A percentile compares a stretch with the other conserved stretches of the same genome.
phyloP scores from a whole-genome alignment of 306 rosid genomes.

The Herpetospermum pedunculosum region DNA sequence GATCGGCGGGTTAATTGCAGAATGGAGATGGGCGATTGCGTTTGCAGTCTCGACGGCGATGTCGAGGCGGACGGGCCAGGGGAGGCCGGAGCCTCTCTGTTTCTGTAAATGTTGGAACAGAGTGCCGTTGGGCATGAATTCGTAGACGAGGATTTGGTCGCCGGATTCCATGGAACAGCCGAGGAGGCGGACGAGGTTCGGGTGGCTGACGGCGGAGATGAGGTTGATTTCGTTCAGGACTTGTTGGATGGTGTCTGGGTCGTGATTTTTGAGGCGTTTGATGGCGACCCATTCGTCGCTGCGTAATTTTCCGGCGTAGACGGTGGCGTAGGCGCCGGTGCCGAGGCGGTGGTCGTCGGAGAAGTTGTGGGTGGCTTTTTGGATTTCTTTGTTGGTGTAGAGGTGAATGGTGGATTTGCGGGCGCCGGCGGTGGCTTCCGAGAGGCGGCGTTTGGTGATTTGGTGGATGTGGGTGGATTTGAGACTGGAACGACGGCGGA shows the following conservation, averaged over 20 bases:
- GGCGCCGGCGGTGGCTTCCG: slow-evolving; percentile 44
- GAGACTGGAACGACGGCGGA: slow-evolving; percentile 39
- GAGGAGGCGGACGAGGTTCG: slow-evolving; percentile 64
- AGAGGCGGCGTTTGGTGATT: slow-evolving; percentile 60
- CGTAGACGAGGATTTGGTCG: slow-evolving; percentile 75
- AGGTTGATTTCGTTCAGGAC: slow-evolving; percentile 82
- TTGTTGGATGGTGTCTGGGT: slow-evolving; percentile 58
- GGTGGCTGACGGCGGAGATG: slow-evolving; percentile 66
- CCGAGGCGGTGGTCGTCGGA: slow-evolving; percentile 71
- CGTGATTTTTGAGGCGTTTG: slow-evolving; percentile 61
- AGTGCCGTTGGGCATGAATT: slow-evolving; percentile 92
- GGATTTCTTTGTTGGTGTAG: slow-evolving; percentile 66
- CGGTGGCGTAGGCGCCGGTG: slow-evolving; percentile 86
- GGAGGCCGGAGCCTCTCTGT: slow-evolving; percentile 73
- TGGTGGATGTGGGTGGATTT: slow-evolving; percentile 49
- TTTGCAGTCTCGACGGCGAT: slow-evolving; percentile 82
- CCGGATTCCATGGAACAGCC: slow-evolving; percentile 79
- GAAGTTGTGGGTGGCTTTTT: slow-evolving; percentile 72
- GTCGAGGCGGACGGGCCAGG: slow-evolving; percentile 59
- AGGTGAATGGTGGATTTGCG: slow-evolving; percentile 51
- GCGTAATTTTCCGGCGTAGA: slow-evolving; percentile 68
- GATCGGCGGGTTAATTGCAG: slow-evolving; percentile 58
- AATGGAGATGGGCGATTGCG: slow-evolving; percentile 84
- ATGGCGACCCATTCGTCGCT: slow-evolving; percentile 69
- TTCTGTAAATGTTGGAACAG: slow-evolving; percentile 62